A percentile compares a stretch with the other conserved stretches of the same genome.
These are phyloP conservation scores for Lolium perenne DNA, from an alignment of 176 grass and related monocot species.

Conservation along the genomic window DNA sequence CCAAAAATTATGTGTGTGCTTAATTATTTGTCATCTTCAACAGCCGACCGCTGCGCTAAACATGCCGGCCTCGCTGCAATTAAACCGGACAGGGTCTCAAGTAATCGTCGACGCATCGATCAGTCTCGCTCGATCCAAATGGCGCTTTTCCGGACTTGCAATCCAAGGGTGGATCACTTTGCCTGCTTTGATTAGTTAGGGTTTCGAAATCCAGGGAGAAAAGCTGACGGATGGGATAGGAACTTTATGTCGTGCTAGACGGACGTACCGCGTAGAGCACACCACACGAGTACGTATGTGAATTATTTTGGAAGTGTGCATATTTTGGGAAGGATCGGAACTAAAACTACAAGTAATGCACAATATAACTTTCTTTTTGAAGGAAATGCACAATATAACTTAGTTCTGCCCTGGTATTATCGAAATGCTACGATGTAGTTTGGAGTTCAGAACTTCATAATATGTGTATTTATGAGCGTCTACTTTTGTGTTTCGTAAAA, in stretches of 20 bases:
- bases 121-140: conserved; percentile 37
- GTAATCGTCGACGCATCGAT: conserved; percentile 26
- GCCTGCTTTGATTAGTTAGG: conserved; percentile 23
- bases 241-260: background rate
- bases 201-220: conserved; percentile 12
- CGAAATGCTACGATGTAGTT: background rate
- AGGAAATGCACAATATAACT: too few species aligned
- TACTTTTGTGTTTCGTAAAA: too few species aligned
- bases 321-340: background rate
- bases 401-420: background rate
- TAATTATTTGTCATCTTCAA: conserved; percentile 10
- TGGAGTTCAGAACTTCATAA: too few species aligned
- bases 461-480: too few species aligned
- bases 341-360: too few species aligned
- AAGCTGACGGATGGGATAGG: background rate
- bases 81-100: conserved; percentile 45
- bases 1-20: background rate
- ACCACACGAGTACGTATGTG: background rate
- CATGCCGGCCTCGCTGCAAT: conserved; percentile 35
- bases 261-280: background rate
- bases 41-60: conserved; percentile 39
- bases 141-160: conserved; percentile 43
- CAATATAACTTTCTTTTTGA: too few species aligned
- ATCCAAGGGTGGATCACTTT: conserved; percentile 41
- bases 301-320: background rate